Conservation (phyloP, 140 eudicot species). For the Senecio squalidus region DNA sequence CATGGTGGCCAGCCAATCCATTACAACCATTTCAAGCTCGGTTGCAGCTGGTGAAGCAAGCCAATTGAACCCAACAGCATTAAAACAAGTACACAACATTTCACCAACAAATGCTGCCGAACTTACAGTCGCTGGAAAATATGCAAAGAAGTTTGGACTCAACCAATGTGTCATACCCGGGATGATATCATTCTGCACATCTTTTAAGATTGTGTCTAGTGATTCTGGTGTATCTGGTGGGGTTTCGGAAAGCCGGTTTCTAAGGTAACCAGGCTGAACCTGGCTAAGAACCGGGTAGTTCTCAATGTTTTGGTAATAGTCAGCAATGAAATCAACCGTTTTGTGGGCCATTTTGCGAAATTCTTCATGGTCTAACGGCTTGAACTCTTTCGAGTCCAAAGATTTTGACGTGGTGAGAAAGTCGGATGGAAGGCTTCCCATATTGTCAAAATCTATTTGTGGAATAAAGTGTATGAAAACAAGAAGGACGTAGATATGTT, state of each 20-base stretch:
- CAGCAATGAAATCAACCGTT: slow-evolving; percentile 59
- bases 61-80: slow-evolving; percentile 69
- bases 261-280: slow-evolving; percentile 57
- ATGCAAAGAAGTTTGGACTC: slow-evolving; percentile 64
- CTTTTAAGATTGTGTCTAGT: slow-evolving; percentile 34
- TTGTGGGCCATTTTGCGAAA: slow-evolving; percentile 51
- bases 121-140: slow-evolving; percentile 58
- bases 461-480: neutral
- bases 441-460: neutral
- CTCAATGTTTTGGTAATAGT: slow-evolving; percentile 62
- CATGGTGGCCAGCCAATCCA: slow-evolving; percentile 73
- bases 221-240: slow-evolving; percentile 49
- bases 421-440: slow-evolving; percentile 11
- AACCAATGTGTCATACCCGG: slow-evolving; percentile 72
- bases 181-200: slow-evolving; percentile 35
- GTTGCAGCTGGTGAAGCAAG: slow-evolving; percentile 76
- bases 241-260: slow-evolving; percentile 32
- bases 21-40: slow-evolving; percentile 60
- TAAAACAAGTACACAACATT: slow-evolving; percentile 49
- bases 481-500: neutral
- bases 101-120: slow-evolving; percentile 64
- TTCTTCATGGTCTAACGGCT: slow-evolving; percentile 51
- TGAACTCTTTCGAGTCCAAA: slow-evolving; percentile 21
- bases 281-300: slow-evolving; percentile 57
- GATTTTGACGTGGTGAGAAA: slow-evolving; percentile 1